Base-by-base conservation (phyloP, 2,329 filamentous ascomycete species). In the Alternaria brassicicola region DNA sequence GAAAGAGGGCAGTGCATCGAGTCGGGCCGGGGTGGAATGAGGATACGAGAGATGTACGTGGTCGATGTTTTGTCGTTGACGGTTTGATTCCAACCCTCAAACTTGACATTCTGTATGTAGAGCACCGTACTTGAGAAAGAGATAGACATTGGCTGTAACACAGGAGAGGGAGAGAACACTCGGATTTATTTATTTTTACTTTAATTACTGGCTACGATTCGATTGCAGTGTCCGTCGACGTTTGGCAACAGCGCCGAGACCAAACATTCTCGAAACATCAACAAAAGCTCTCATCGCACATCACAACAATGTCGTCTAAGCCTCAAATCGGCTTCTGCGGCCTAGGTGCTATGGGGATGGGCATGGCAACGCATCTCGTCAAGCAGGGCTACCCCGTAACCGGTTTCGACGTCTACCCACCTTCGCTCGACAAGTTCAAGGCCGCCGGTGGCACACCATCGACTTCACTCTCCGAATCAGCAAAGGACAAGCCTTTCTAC, bases 311-410 rank as follows among this genome's bases (percentile, higher is more conserved):
- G 72, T 62, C 73, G 8, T 59, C 61, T 49, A 84, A 82, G 70
- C 81, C 82, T 25, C 70, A 77, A 52, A 79, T 90, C 52, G 84
- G 86, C 63, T 91, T 92, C 77, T 88, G 90, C 63, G 90, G 90
- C 80, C 87, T 93, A 3, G 90, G 90, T 55, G 89, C 89, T 77
- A 92, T 92, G 90, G 90, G 90, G 72, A 90, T 91, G 74, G 90
- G 90, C 72, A 92, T 93, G 89, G 90, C 90, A 63, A 90, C 86
- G 59, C 84, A 92, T 72, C 84, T 93, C 43, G 81, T 92, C 68
- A 86, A 87, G 65, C 79, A 85, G 63, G 88, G 88, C 57, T 90
- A 89, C 75, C 60, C 79, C 25, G 89, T 92, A 23, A 88, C 85
- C 21, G 89, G 89, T 55, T 92, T 87, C 73, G 90, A 93, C 70